A percentile compares a stretch with the other conserved stretches of the same genome.
phyloP scores from a whole-genome alignment of 192 early-diverging fungal genomes.

The Gryganskiella cystojenkinii region DNA sequence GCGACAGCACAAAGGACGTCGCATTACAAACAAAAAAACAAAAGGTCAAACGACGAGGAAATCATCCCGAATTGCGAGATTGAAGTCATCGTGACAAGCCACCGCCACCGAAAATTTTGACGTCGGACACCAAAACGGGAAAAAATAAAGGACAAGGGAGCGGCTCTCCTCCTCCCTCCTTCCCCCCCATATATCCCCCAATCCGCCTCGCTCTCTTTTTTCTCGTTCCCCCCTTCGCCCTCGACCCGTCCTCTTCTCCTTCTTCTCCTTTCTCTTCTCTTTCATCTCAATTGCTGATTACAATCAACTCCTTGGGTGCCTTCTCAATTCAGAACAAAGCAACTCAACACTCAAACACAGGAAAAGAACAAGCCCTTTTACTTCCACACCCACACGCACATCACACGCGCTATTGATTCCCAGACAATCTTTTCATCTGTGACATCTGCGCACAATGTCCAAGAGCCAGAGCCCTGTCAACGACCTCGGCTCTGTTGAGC shows the following conservation, averaged over 20 bases:
- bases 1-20: too few relatives aligned
- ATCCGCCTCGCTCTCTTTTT: not conserved
- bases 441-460: slow-evolving; percentile 10
- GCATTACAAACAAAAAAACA: too few relatives aligned
- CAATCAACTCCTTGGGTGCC: not conserved
- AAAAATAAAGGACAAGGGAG: too few relatives aligned
- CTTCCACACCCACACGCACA: too few relatives aligned
- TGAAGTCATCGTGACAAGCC: too few relatives aligned
- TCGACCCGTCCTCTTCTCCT: not conserved
- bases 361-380: not conserved
- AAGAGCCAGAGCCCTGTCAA: slow-evolving; percentile 4
- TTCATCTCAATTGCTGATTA: not conserved
- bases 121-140: too few relatives aligned
- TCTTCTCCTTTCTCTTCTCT: not conserved
- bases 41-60: too few relatives aligned
- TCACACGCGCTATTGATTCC: too few relatives aligned
- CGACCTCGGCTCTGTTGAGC: slow-evolving; percentile 11
- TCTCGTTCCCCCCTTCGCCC: not conserved
- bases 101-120: too few relatives aligned
- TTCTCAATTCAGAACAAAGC: not conserved
- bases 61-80: too few relatives aligned
- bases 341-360: not conserved
- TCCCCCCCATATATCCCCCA: slow-evolving; percentile 3
- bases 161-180: not conserved
- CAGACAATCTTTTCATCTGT: too few relatives aligned